A percentile compares a stretch with the other conserved stretches of the same genome.
Conservation (phyloP, 2,329 filamentous ascomycete species). For the Rhinocladiella mackenziei region DNA sequence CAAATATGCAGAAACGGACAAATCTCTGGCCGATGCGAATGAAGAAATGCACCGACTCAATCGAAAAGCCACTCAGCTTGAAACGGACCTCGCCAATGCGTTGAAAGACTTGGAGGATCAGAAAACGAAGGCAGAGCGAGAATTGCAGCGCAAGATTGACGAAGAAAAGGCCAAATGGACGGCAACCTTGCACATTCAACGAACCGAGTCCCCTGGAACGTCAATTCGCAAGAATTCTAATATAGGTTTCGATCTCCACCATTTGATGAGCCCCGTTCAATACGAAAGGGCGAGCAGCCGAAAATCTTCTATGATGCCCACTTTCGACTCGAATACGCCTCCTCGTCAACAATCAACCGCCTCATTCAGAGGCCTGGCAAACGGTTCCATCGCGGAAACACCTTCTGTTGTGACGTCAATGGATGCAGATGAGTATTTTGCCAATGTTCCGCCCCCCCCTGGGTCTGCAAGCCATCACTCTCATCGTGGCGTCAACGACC, state of each 20-base stretch:
- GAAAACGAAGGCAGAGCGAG: conserved; percentile 55
- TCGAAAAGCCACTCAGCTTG: conserved; percentile 45
- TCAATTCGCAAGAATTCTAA: conserved; percentile 36
- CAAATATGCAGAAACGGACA: conserved; percentile 41
- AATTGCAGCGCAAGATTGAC: conserved; percentile 57
- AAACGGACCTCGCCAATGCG: conserved; percentile 60
- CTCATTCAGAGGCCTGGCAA: conserved; percentile 38
- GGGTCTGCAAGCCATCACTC: conserved; percentile 39
- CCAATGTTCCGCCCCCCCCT: conserved; percentile 34
- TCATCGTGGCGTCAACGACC: conserved; percentile 68
- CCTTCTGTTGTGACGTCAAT: conserved; percentile 47
- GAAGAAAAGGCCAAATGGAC: conserved; percentile 62
- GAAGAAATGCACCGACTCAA: conserved; percentile 52
- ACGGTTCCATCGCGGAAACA: conserved; percentile 40
- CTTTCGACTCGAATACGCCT: conserved; percentile 38
- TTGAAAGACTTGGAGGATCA: conserved; percentile 56
- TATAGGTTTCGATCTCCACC: conserved; percentile 39
- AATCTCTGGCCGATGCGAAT: conserved; percentile 60
- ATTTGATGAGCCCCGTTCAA: conserved; percentile 32
- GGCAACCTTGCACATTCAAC: conserved; percentile 39
- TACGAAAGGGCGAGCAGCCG: conserved; percentile 39
- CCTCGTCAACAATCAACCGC: conserved; percentile 47
- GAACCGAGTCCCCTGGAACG: conserved; percentile 41
- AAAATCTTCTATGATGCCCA: conserved; percentile 39
- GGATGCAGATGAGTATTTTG: conserved; percentile 47